A percentile compares a stretch with the other conserved stretches of the same genome.
Evolutionary conservation across 1,284 basidiomycete genomes (phyloP).

Genomic region (Trichosporon sp.): DNA sequence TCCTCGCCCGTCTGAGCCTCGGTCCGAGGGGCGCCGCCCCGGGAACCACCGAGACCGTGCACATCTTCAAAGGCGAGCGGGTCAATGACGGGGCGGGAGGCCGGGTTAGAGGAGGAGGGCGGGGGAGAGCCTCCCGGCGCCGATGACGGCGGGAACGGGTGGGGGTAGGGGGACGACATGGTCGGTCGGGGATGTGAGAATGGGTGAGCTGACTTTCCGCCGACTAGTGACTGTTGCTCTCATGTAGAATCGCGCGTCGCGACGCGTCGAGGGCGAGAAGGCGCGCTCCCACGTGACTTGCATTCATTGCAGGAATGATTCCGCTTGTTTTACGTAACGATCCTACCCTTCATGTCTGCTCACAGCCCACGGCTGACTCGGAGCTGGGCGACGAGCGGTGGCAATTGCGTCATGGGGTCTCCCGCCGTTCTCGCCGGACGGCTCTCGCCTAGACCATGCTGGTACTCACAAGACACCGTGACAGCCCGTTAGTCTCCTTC

Average conservation of each 20-base stretch:
- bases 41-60: conserved; percentile 47
- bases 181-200: conserved; percentile 20
- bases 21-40: conserved; percentile 14
- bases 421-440: neutral
- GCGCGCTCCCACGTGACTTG: conserved; percentile 9
- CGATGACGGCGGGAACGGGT: conserved; percentile 42
- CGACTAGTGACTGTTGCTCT: conserved; percentile 6
- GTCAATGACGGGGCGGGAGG: conserved; percentile 44
- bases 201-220: conserved; percentile 3
- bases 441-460: neutral
- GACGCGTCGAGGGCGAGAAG: conserved; percentile 19
- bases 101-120: conserved; percentile 40
- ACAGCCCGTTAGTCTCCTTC: conserved; percentile 11
- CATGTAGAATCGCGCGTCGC: conserved; percentile 19
- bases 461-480: neutral
- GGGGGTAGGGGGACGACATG: conserved; percentile 48
- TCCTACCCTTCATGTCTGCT: no score
- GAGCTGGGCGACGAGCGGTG: neutral
- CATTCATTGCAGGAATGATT: neutral
- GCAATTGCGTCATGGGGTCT: conserved; percentile 17
- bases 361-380: no score
- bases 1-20: conserved; percentile 28
- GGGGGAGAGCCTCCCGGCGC: conserved; percentile 38
- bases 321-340: conserved; percentile 5
- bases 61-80: conserved; percentile 50